These are phyloP conservation scores for Panaeolus cyanescens DNA, from an alignment of 768 basidiomycete genomes.

Conservation along the genomic window DNA sequence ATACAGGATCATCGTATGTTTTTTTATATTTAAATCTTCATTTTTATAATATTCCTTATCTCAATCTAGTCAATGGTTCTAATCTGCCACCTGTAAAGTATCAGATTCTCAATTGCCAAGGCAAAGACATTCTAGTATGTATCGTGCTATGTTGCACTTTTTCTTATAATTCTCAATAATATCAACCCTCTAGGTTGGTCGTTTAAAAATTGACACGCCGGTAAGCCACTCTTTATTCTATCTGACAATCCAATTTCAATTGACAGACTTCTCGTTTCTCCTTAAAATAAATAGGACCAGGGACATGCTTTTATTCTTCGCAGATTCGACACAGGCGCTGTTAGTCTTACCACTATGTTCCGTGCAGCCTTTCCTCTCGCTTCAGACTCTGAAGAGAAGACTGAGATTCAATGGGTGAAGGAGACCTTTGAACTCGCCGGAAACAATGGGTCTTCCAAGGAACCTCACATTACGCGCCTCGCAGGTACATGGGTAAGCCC, in stretches of 20 bases:
- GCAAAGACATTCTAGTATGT: conserved; percentile 81
- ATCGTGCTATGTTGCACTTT: conserved; percentile 2
- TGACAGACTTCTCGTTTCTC: conserved; percentile 20
- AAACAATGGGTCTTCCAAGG: conserved; percentile 73
- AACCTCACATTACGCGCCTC: conserved; percentile 65
- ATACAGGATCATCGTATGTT: conserved; percentile 45
- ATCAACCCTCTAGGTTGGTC: conserved; percentile 76
- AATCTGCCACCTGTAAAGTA: conserved; percentile 79
- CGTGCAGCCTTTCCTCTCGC: conserved; percentile 91
- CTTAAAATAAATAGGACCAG: conserved; percentile 44
- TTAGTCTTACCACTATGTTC: conserved; percentile 95
- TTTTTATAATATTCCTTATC: conserved; percentile 11
- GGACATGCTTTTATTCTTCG: conserved; percentile 94
- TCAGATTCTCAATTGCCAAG: conserved; percentile 87
- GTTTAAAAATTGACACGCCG: conserved; percentile 81
- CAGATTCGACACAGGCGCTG: conserved; percentile 89
- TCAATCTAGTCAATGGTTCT: conserved; percentile 34
- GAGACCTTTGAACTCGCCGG: conserved; percentile 73
- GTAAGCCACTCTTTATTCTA: conserved; percentile 43
- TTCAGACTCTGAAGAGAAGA: conserved; percentile 72
- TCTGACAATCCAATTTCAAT: conserved; percentile 10
- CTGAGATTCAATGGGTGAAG: conserved; percentile 84
- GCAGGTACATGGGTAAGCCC: conserved; percentile 88
- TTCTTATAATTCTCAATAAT: conserved; percentile 3
- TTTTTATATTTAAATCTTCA: conserved; percentile 2